These are phyloP conservation scores for Friedmanniomyces endolithicus DNA, from an alignment of 495 filamentous ascomycete species.

Conservation along the genomic window DNA sequence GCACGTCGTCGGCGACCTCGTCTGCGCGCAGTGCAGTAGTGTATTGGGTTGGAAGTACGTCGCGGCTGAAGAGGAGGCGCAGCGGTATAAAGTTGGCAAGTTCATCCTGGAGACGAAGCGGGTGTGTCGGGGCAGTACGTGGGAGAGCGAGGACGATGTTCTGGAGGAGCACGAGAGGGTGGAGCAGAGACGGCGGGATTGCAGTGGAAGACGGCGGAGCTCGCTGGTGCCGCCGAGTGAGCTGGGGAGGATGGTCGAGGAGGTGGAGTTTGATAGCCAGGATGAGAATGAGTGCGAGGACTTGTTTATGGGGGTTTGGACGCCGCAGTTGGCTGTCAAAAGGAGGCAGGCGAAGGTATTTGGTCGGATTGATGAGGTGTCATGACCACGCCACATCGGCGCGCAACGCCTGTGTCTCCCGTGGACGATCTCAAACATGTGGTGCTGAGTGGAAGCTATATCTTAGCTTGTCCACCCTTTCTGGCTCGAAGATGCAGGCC, in stretches of 20 bases:
- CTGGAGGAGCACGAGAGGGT: slow-evolving; percentile 6
- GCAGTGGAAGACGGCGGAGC: slow-evolving; percentile 2
- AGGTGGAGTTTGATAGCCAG: slow-evolving; percentile 70
- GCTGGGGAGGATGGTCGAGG: slow-evolving; percentile 10
- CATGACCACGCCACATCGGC: neutral
- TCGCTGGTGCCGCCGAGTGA: slow-evolving; percentile 6
- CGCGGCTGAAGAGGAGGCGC: slow-evolving; percentile 62
- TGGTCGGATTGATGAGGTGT: slow-evolving; percentile 4
- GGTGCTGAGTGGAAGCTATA: too few species aligned
- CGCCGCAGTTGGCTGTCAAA: slow-evolving; percentile 49
- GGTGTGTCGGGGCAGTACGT: slow-evolving; percentile 50
- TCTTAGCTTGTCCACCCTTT: too few species aligned
- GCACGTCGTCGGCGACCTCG: slow-evolving; percentile 34
- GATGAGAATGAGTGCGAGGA: slow-evolving; percentile 96
- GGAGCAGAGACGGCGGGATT: slow-evolving; percentile 4
- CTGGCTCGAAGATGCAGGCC: too few species aligned
- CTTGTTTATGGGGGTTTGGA: slow-evolving; percentile 81
- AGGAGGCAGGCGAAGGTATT: slow-evolving; percentile 47
- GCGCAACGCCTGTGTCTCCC: too few species aligned
- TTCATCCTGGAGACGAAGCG: slow-evolving; percentile 85
- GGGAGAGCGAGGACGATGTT: slow-evolving; percentile 41
- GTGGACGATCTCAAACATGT: too few species aligned
- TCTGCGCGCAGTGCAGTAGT: slow-evolving; percentile 48
- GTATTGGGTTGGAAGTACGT: slow-evolving; percentile 92
- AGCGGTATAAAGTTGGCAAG: slow-evolving; percentile 89